These are phyloP conservation scores for Citropsis articulata DNA, from an alignment of 345 rosid species.

Conservation along the genomic window DNA sequence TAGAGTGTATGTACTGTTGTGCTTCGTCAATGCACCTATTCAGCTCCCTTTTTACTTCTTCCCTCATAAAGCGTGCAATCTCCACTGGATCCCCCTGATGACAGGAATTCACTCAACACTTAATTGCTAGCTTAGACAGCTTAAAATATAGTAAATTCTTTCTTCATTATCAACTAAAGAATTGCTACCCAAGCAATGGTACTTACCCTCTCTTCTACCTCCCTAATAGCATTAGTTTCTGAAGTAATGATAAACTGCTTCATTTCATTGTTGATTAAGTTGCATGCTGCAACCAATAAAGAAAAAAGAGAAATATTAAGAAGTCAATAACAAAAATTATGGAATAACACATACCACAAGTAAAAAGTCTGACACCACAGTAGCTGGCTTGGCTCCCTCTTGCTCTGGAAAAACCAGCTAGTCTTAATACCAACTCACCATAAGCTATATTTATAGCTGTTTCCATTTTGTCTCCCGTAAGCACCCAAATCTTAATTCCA, in stretches of 20 bases:
- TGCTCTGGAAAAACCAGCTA: not conserved
- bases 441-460: conserved; percentile 99
- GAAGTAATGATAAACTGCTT: conserved; percentile 93
- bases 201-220: conserved; percentile 88
- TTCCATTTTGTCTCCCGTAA: conserved; percentile 99
- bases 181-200: conserved; percentile 8
- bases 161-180: conserved; percentile 12
- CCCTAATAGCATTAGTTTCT: conserved; percentile 83
- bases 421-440: conserved; percentile 43
- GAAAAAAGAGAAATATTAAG: conserved; percentile 20
- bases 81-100: conserved; percentile 93
- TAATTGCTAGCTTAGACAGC: not conserved
- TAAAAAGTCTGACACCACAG: not conserved
- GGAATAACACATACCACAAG: conserved; percentile 12
- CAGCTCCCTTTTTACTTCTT: conserved; percentile 78
- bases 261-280: conserved; percentile 93
- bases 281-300: conserved; percentile 76
- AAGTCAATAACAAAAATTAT: conserved; percentile 1
- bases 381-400: too few species aligned
- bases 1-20: conserved; percentile 48
- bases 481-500: conserved; percentile 98
- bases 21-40: conserved; percentile 84
- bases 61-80: conserved; percentile 80
- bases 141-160: conserved; percentile 3
- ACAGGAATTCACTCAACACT: conserved; percentile 6